Evolutionary conservation across 1,139 yeast genomes (phyloP), one percentile per base, ranked within the genome.

Genomic region (Blastobotrys aristatus): DNA sequence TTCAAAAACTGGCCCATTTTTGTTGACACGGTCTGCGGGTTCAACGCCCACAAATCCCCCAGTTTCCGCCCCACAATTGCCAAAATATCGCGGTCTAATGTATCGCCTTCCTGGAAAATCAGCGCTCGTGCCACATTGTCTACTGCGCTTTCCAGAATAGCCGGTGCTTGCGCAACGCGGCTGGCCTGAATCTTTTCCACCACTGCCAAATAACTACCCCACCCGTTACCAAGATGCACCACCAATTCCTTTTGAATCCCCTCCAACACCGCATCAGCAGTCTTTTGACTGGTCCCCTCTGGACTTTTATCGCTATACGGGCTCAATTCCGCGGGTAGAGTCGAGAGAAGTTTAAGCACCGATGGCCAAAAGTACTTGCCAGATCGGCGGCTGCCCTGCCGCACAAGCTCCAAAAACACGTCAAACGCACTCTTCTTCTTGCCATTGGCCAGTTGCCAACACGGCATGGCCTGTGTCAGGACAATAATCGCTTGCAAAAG

Each of bases 291-390:
- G n/a, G 49, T 48, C 21, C 48, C 48, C n/a, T 44, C 44, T 20
- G 53, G 42, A 21, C 48, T 47, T 16, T 53, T 36, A 13, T 43
- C 30, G 27, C 47, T 40, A 36, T 57, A 57, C 3, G 61, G 61
- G 26, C 57, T 54, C 5, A 52, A 35, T 13, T 54, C 47, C 20
- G 35, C 40, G 10, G 62, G 60, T 26, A 58, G 43, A 2, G 56
- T 40, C 10, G 61, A 53, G 33, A 58, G 32, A 14, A 58, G 45
- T 7, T 59, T 57, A 48, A 55, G 50, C 50, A 49, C 52, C 16
- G 50, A 60, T 17, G 52, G 62, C 68, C 69, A 60, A 59, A 45
- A 54, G 54, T 47, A 50, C 55, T 58, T 14, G 42, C 49, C 21
- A 65, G 71, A 30, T 57, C 55, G 6, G 49, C 50, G 6, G 49